These are phyloP conservation scores for Xylaria acuta DNA, from an alignment of 495 filamentous ascomycete genomes.

Conservation along the genomic window DNA sequence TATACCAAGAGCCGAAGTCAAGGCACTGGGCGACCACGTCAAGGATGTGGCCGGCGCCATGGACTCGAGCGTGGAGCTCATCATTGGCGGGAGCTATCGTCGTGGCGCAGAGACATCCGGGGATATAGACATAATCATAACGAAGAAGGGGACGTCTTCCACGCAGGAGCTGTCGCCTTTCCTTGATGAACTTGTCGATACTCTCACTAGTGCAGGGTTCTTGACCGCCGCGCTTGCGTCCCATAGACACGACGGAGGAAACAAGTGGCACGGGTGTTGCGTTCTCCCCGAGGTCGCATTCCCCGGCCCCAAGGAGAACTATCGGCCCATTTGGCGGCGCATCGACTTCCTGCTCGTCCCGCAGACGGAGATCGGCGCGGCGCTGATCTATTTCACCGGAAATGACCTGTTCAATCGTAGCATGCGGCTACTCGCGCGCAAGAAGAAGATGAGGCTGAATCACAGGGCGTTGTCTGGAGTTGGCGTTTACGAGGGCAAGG, in stretches of 20 bases:
- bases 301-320: constrained; percentile 29
- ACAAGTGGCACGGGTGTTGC: constrained; percentile 92
- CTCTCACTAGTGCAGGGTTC: constrained; percentile 67
- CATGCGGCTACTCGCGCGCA: constrained; percentile 80
- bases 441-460: constrained; percentile 86
- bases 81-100: constrained; percentile 85
- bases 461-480: constrained; percentile 84
- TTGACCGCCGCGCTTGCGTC: constrained; percentile 55
- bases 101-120: constrained; percentile 75
- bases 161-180: constrained; percentile 68
- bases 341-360: constrained; percentile 91
- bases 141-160: constrained; percentile 65
- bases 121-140: constrained; percentile 89
- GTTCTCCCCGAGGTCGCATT: constrained; percentile 56
- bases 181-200: constrained; percentile 66
- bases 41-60: constrained; percentile 63
- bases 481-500: constrained; percentile 72
- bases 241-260: constrained; percentile 47
- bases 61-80: constrained; percentile 67
- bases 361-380: constrained; percentile 80
- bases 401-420: constrained; percentile 97
- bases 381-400: constrained; percentile 93
- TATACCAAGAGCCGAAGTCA: constrained; percentile 82
- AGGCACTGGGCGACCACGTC: constrained; percentile 71
- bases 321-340: constrained; percentile 68